Percentiles rank a stretch among this genome's conserved stretches.
Evolutionary conservation across 2,329 filamentous ascomycete species (phyloP).

Genomic region (Aschersonia sp.): DNA sequence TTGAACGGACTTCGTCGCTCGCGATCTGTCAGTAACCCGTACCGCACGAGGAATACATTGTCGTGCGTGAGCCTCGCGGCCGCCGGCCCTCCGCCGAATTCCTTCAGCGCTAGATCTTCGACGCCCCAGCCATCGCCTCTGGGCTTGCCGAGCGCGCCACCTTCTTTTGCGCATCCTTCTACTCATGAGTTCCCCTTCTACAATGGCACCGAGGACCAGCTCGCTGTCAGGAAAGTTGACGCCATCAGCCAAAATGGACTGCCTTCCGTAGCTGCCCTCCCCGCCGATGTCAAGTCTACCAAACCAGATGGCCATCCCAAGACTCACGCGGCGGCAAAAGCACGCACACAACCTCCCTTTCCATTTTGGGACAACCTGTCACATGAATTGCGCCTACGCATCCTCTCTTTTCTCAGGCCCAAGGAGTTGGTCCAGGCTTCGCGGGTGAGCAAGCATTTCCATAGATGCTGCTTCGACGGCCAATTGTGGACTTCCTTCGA

Average conservation of each 20-base stretch:
- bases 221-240: constrained; percentile 39
- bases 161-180: constrained; percentile 24
- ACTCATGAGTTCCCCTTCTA: constrained; percentile 23
- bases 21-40: constrained; percentile 53
- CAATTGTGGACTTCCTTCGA: constrained; percentile 85
- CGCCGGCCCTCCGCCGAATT: constrained; percentile 14
- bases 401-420: constrained; percentile 62
- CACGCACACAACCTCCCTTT: constrained; percentile 22
- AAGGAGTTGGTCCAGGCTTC: constrained; percentile 72
- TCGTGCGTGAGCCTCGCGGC: constrained; percentile 40
- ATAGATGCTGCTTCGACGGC: constrained; percentile 80
- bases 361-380: constrained; percentile 75
- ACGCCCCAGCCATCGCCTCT: constrained; percentile 27
- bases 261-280: constrained; percentile 42
- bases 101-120: constrained; percentile 12
- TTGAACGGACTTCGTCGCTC: constrained; percentile 48
- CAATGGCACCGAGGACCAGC: constrained; percentile 30
- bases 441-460: constrained; percentile 61
- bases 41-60: constrained; percentile 37
- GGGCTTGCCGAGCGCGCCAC: constrained; percentile 17
- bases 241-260: constrained; percentile 25
- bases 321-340: constrained; percentile 6
- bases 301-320: constrained; percentile 14
- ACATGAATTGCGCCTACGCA: constrained; percentile 63
- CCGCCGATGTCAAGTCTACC: constrained; percentile 42